A percentile compares a stretch with the other conserved stretches of the same genome.
Evolutionary conservation across 1,284 basidiomycete genomes (phyloP).

Genomic region (Sporisorium graminicola): DNA sequence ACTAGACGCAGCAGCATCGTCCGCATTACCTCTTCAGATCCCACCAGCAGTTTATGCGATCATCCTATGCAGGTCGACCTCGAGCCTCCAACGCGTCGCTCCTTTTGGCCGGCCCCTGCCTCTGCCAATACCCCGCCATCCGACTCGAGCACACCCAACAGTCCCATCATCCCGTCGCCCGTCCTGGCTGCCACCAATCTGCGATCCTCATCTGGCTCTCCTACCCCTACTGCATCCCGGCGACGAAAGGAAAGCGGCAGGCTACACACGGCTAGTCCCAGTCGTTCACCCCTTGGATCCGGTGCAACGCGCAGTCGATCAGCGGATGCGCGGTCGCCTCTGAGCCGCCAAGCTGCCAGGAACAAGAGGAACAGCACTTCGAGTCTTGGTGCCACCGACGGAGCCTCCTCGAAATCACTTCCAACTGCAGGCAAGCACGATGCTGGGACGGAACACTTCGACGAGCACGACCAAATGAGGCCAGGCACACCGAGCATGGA

Average conservation of each 20-base stretch:
- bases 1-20: conserved; percentile 43
- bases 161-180: conserved; percentile 3
- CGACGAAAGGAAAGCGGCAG: conserved; percentile 30
- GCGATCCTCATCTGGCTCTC: conserved; percentile 11
- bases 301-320: conserved; percentile 14
- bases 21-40: conserved; percentile 60
- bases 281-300: conserved; percentile 17
- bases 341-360: conserved; percentile 10
- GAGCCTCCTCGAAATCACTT: not conserved
- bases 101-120: conserved; percentile 36
- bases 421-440: not conserved
- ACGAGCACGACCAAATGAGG: not conserved
- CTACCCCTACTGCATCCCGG: not conserved
- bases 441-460: conserved; percentile 12
- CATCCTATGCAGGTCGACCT: conserved; percentile 59
- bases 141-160: conserved; percentile 11
- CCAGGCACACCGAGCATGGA: conserved; percentile 27
- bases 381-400: conserved; percentile 12
- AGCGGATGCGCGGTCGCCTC: conserved; percentile 20
- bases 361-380: conserved; percentile 34
- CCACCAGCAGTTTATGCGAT: conserved; percentile 54
- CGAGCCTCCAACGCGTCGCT: conserved; percentile 22
- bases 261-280: conserved; percentile 34
- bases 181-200: not conserved
- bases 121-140: conserved; percentile 9